A percentile compares a stretch with the other conserved stretches of the same genome.
phyloP scores from a whole-genome alignment of 2,329 filamentous ascomycete species.

The Apiospora kogelbergensis region DNA sequence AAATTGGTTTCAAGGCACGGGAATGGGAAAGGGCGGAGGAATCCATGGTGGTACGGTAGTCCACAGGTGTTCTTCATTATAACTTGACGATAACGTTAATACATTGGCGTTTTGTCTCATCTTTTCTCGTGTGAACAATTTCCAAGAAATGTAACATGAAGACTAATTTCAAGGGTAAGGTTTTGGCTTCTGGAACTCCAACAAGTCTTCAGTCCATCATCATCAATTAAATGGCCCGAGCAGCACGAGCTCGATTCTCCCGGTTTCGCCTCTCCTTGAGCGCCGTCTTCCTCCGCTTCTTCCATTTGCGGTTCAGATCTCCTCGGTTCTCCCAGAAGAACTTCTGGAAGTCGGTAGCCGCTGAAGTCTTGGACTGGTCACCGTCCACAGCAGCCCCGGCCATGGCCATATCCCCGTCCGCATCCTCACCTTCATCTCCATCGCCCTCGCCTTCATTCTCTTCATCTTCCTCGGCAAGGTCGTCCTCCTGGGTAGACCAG shows the following conservation, averaged over 20 bases:
- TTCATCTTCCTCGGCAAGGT: conserved; percentile 46
- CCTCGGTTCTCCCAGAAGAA: conserved; percentile 70
- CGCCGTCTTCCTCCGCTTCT: conserved; percentile 60
- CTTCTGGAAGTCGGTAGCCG: conserved; percentile 56
- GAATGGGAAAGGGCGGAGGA: neutral
- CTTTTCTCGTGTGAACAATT: neutral
- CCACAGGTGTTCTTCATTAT: neutral
- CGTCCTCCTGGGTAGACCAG: conserved; percentile 45
- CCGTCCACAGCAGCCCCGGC: conserved; percentile 9
- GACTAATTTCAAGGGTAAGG: neutral
- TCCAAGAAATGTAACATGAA: neutral
- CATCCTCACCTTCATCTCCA: conserved; percentile 28
- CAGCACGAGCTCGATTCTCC: conserved; percentile 59
- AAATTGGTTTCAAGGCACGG: neutral
- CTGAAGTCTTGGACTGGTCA: conserved; percentile 15
- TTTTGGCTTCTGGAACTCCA: neutral
- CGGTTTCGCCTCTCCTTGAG: conserved; percentile 67
- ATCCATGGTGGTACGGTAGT: neutral
- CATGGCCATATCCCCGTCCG: conserved; percentile 21
- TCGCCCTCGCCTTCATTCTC: conserved; percentile 31
- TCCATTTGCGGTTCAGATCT: conserved; percentile 66
- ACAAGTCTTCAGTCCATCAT: neutral
- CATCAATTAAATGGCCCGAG: conserved; percentile 35
- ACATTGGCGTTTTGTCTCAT: conserved; percentile 3
- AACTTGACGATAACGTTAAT: conserved; percentile 1